Evolutionary conservation across 495 filamentous ascomycete species (phyloP).

Genomic region (Thermochaetoides thermophila): DNA sequence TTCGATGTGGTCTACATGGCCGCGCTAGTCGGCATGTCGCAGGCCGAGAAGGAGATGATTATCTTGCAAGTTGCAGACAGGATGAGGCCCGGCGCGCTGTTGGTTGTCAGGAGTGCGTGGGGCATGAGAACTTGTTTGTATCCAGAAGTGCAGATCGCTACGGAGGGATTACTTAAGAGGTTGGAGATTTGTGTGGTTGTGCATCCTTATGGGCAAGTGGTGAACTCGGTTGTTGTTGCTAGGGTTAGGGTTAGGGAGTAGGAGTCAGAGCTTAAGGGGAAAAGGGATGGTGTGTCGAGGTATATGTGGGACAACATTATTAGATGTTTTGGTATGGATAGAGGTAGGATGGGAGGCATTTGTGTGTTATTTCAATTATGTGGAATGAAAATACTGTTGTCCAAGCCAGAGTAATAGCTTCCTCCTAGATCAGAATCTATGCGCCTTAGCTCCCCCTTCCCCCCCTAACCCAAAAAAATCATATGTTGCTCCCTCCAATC

Average conservation of each 20-base stretch:
- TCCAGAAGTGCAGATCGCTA: slow-evolving; percentile 15
- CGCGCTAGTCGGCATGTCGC: slow-evolving; percentile 16
- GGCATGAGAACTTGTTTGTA: slow-evolving; percentile 17
- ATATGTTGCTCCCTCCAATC: too few species aligned
- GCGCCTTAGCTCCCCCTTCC: too few species aligned
- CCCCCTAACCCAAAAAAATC: too few species aligned
- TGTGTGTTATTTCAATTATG: too few species aligned
- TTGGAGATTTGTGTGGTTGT: slow-evolving; percentile 15
- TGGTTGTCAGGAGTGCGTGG: slow-evolving; percentile 16
- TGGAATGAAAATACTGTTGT: too few species aligned
- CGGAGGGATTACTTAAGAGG: slow-evolving; percentile 4
- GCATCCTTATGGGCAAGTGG: slow-evolving; percentile 17
- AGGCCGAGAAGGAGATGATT: slow-evolving; percentile 17
- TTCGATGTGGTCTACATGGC: slow-evolving; percentile 20
- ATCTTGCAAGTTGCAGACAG: slow-evolving; percentile 6
- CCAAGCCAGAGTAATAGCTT: too few species aligned
- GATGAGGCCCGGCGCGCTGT: slow-evolving; percentile 14
- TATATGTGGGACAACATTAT: too few species aligned
- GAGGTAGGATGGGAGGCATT: too few species aligned
- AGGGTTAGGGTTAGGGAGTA: slow-evolving; percentile 10
- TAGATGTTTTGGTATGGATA: too few species aligned
- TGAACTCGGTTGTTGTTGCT: slow-evolving; percentile 20
- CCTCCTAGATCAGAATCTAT: too few species aligned
- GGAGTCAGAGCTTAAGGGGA: too few species aligned
- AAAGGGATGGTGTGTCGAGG: too few species aligned